Evolutionary conservation across 345 rosid species (phyloP), one percentile per base, ranked within the genome.

Genomic region (Luvunga scandens): DNA sequence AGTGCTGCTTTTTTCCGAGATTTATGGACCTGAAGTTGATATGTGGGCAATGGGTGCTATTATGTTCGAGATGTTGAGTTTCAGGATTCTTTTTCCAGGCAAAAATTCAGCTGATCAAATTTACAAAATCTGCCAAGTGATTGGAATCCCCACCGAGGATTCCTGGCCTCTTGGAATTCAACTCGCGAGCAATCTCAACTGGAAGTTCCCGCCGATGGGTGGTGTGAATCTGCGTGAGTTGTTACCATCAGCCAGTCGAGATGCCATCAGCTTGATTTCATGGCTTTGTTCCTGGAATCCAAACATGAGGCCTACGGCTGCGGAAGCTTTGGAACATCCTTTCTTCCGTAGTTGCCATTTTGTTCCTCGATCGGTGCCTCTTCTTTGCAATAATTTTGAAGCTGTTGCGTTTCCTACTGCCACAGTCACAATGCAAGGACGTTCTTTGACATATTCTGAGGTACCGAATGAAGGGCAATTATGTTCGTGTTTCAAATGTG

Each of bases 71-170:
- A 45, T 45, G 50, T 3, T 45, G 50, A 45, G 50, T 45, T 45
- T 45, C 50, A 13, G 50, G 50, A 45, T 13, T 45, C 50, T 45
- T 3, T 45, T 45, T 45, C 50, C 50, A 4, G 89, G 90, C 5
- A 72, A 27, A 25, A 81, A 81, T 67, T 86, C 78, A 55, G 71
- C 69, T 6, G 84, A 83, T 83, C 86, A 85, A 81, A 60, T 88
- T 24, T 71, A 78, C 55, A 83, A 75, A 71, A 86, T 88, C 77
- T 85, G 89, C 79, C 48, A 73, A 24, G 81, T 84, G 5, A 80
- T 84, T 30, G 91, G 89, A 22, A 79, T 81, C 68, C 91, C 91
- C 45, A 84, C 84, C 6, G 6, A 21, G 77, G 73, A 83, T 14
- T 53, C 89, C 0, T 86, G 91, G 91, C 64, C 71, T 4, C 89